Evolutionary conservation across 805 yeast genomes (phyloP).

Genomic region (Gaillardinia entomophila): DNA sequence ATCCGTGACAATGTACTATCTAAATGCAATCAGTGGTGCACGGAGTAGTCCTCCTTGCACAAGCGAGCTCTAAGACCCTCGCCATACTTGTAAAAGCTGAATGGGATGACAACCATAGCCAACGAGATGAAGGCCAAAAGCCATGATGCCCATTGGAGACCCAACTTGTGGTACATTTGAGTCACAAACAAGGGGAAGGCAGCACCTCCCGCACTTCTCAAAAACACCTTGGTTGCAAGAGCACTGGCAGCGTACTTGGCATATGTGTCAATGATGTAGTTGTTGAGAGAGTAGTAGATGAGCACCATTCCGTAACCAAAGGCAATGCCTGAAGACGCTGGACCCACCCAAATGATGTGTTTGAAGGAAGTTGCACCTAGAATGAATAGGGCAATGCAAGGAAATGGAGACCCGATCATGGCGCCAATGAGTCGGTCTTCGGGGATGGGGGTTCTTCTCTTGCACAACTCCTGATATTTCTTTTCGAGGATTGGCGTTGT

Average conservation of each 20-base stretch:
- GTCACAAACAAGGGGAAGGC: slow-evolving; percentile 79
- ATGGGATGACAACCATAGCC: slow-evolving; percentile 72
- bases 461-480: slow-evolving; percentile 46
- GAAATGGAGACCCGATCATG: slow-evolving; percentile 77
- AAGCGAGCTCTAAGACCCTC: slow-evolving; percentile 53
- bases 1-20: neutral
- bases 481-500: slow-evolving; percentile 75
- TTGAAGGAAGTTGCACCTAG: slow-evolving; percentile 74
- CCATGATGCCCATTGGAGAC: slow-evolving; percentile 79
- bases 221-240: slow-evolving; percentile 73
- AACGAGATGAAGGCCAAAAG: slow-evolving; percentile 70
- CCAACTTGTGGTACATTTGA: slow-evolving; percentile 71
- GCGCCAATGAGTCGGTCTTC: slow-evolving; percentile 80
- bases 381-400: slow-evolving; percentile 73
- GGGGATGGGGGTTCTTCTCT: slow-evolving; percentile 59
- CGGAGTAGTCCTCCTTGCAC: slow-evolving; percentile 59
- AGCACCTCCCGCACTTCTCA: slow-evolving; percentile 81
- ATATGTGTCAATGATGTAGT: slow-evolving; percentile 87
- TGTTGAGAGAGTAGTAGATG: slow-evolving; percentile 55
- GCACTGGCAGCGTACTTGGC: slow-evolving; percentile 78
- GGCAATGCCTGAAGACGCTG: slow-evolving; percentile 54
- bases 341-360: slow-evolving; percentile 62
- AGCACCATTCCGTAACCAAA: slow-evolving; percentile 60
- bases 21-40: neutral
- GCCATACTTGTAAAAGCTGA: slow-evolving; percentile 66